Base-by-base conservation (phyloP, 1,139 yeast genomes). In the Suhomyces choctaworum region DNA sequence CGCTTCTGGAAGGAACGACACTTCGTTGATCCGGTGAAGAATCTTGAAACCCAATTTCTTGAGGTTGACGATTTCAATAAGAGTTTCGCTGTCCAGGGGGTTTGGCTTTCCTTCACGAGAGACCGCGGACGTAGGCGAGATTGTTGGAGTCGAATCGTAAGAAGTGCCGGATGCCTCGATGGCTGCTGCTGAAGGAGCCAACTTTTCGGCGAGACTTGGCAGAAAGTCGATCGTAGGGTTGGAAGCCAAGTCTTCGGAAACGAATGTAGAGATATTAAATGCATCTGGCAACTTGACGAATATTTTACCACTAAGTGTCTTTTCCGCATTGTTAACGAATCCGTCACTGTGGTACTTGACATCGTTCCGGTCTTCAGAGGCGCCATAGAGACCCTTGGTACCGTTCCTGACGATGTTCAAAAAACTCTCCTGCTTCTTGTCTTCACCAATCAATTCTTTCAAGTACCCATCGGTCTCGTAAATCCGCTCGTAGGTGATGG, bases 401-500 rank as follows among this genome's bases (percentile, higher is more conserved):
- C 75, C 76, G 38, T 62, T 66, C 10, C 56, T 55, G 27, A 70
- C 39, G 24, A 70, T 69, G 22, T 55, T 58, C 17, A 52, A 28
- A 29, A 66, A 64, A 47, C 73, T 65, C 45, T 71, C 77, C 45
- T 70, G 73, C 29, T 69, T 69, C 52, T 80, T 80, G 48, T 79
- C 84, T 37, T 67, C 65, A 13, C 86, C 86, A 40, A 76, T 65
- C 40, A 80, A 64, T 52, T 80, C 86, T 29, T 73, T 70, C 32
- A 79, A 74, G 50, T 78, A 80, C 4, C 80, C 73, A 48, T 79
- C 83, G 6, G 82, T 75, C 52, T 80, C 86, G 36, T 79, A 78
- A n/a, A 79, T 79, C 44, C 82, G 68, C 56, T 80, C 86, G 49
- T 80, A 80, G 37, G 80, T 78, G 15, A 82, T 76, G 14, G 82